Evolutionary conservation across 257 asterid genomes (phyloP), one percentile per base, ranked within the genome.

Genomic region (Penstemon davidsonii): DNA sequence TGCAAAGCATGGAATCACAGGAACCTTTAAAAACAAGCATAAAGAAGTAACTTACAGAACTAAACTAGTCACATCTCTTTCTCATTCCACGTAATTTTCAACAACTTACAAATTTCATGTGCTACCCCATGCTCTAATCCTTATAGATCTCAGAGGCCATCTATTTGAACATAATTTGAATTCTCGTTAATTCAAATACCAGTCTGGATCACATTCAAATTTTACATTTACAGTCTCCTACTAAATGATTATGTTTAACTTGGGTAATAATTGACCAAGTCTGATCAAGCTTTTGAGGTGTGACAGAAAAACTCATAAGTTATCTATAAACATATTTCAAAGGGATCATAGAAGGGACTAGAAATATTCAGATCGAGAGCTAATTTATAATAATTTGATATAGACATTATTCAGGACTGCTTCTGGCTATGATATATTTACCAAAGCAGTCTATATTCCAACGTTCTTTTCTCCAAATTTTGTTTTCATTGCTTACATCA

Each of bases 371-470:
- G 39, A 47, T 15, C 56, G 10, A 46, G 49, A 50, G 25, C 47
- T 59, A 44, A 52, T 44, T 43, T 52, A 43, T 71, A 8, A 12
- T 54, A 54, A 45, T 71, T 54, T 10, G 8, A 57, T 56, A 36
- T 44, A 41, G 25, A 64, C 53, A n/a, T 51, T 5, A 38, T 45
- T 58, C 40, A 7, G 39, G 47, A 51, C 55, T 59, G 60, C 4
- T 38, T 49, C 44, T 8, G 52, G 66, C 56, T 37, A 59, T 41
- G 37, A 58, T 44, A 37, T 75, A 42, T 59, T 33, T 44, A 42
- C 36, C 25, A 6, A 55, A 25, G 61, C 49, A 7, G 52, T 1
- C 33, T 36, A 19, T 60, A 55, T 44, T 53, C 50, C 45, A 60
- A 45, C 40, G 33, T 18, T 64, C 61, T 11, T 59, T 53, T 60